These are phyloP conservation scores for Paratrimastix pyriformis DNA, from an alignment of 78 protist genomes.

Conservation along the genomic window DNA sequence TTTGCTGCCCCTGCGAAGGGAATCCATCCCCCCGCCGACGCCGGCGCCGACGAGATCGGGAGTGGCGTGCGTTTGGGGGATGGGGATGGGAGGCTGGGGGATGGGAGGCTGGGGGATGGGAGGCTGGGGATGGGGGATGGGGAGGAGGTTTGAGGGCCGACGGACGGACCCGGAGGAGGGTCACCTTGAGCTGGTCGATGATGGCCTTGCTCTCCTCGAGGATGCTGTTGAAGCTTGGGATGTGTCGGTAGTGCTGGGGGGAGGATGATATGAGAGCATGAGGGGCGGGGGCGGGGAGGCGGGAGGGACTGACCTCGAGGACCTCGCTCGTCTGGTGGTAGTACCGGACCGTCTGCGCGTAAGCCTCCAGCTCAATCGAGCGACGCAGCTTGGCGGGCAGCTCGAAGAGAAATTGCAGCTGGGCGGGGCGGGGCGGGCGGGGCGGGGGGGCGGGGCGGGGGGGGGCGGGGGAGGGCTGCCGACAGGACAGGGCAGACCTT, in stretches of 20 bases:
- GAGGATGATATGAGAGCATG: too few relatives aligned
- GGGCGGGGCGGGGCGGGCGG: too few relatives aligned
- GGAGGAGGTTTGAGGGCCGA: neutral
- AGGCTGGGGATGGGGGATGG: too few relatives aligned
- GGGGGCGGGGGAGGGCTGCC: neutral
- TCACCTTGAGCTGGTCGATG: neutral
- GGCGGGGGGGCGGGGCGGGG: too few relatives aligned
- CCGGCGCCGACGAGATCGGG: too few relatives aligned
- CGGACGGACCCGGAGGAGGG: neutral
- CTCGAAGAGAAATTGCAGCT: conserved; percentile 71
- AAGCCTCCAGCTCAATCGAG: conserved; percentile 56
- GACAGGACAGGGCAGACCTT: neutral
- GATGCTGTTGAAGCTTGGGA: conserved; percentile 68
- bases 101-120: too few relatives aligned
- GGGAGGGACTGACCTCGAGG: too few relatives aligned
- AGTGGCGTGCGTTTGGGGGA: too few relatives aligned
- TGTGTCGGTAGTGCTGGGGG: conserved; percentile 63
- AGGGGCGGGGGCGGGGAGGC: too few relatives aligned
- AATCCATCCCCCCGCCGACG: too few relatives aligned
- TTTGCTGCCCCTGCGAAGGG: too few relatives aligned
- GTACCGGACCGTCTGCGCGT: conserved; percentile 54
- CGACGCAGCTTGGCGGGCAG: conserved; percentile 62
- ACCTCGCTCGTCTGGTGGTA: conserved; percentile 49
- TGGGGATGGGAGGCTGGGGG: too few relatives aligned
- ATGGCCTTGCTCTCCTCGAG: conserved; percentile 16